A percentile compares a stretch with the other conserved stretches of the same genome.
Conservation (phyloP, 1,284 basidiomycete genomes). For the Ustilago lituana region DNA sequence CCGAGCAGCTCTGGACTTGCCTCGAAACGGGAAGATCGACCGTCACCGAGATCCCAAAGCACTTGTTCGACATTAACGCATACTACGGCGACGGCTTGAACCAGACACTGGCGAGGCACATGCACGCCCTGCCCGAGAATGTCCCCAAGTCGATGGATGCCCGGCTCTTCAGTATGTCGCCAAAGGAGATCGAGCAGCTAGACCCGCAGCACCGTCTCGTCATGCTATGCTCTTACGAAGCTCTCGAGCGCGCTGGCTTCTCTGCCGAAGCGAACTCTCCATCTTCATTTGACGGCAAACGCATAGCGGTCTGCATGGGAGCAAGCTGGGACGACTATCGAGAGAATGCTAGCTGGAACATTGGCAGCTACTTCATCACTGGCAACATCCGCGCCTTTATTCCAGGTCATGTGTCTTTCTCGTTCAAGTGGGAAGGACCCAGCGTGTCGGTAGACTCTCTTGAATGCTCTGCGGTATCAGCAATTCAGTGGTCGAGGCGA, state of each 20-base stretch:
- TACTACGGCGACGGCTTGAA: slow-evolving; percentile 40
- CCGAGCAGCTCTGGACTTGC: slow-evolving; percentile 43
- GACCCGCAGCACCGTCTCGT: slow-evolving; percentile 50
- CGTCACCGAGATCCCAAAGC: slow-evolving; percentile 39
- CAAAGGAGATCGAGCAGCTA: slow-evolving; percentile 53
- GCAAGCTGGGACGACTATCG: slow-evolving; percentile 53
- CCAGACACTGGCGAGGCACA: slow-evolving; percentile 43
- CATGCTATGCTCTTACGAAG: slow-evolving; percentile 49
- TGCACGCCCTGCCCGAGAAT: slow-evolving; percentile 39
- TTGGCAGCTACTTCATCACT: slow-evolving; percentile 55
- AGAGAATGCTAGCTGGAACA: slow-evolving; percentile 47
- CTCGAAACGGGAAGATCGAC: slow-evolving; percentile 41
- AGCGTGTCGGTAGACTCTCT: slow-evolving; percentile 42
- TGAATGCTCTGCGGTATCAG: slow-evolving; percentile 39
- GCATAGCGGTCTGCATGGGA: slow-evolving; percentile 46
- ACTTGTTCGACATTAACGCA: slow-evolving; percentile 44
- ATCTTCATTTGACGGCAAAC: slow-evolving; percentile 38
- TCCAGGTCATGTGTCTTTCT: slow-evolving; percentile 43
- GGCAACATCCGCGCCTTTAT: slow-evolving; percentile 56
- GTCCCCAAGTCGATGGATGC: slow-evolving; percentile 45
- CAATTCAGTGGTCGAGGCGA: slow-evolving; percentile 40
- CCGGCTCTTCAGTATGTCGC: slow-evolving; percentile 50
- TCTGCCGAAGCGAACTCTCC: slow-evolving; percentile 34
- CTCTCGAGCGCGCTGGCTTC: slow-evolving; percentile 48
- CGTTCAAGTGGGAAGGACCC: slow-evolving; percentile 43